These are phyloP conservation scores for Micractinium sp. DNA, from an alignment of 139 green algal species.

Conservation along the genomic window DNA sequence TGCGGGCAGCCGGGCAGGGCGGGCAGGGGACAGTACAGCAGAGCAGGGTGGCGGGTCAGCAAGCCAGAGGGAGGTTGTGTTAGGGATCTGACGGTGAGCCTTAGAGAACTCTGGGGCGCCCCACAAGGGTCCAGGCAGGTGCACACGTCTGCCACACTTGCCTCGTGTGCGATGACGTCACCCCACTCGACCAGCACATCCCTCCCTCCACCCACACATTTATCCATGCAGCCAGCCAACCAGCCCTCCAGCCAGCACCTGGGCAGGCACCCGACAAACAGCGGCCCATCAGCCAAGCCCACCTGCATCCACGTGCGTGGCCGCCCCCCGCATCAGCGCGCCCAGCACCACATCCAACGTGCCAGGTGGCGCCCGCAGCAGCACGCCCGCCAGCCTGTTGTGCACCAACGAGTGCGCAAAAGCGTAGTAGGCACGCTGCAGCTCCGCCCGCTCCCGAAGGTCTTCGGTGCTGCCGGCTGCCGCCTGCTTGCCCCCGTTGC, in stretches of 20 bases:
- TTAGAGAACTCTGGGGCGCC: too few species aligned
- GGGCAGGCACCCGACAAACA: too few species aligned
- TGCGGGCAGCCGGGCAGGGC: not conserved
- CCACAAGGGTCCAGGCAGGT: too few species aligned
- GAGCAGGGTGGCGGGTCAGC: not conserved
- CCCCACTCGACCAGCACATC: too few species aligned
- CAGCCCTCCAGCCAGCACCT: too few species aligned
- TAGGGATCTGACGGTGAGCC: too few species aligned
- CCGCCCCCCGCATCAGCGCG: conserved; percentile 60
- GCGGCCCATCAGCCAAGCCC: not conserved
- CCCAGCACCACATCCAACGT: conserved; percentile 56
- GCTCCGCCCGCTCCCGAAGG: conserved; percentile 69
- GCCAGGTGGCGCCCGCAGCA: conserved; percentile 16
- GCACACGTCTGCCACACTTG: too few species aligned
- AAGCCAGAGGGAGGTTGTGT: too few species aligned
- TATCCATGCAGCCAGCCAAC: not conserved
- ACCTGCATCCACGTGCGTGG: conserved; percentile 65
- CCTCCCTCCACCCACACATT: not conserved
- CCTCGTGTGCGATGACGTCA: too few species aligned
- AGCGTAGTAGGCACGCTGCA: conserved; percentile 82
- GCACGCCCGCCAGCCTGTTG: conserved; percentile 12
- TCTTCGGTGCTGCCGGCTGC: conserved; percentile 69
- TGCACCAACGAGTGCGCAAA: conserved; percentile 65
- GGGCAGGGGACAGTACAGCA: not conserved
- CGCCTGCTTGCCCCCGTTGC: not conserved